Evolutionary conservation across 2,329 filamentous ascomycete genomes (phyloP), one percentile per base, ranked within the genome.

Genomic region (Hypoxylon rubiginosum): DNA sequence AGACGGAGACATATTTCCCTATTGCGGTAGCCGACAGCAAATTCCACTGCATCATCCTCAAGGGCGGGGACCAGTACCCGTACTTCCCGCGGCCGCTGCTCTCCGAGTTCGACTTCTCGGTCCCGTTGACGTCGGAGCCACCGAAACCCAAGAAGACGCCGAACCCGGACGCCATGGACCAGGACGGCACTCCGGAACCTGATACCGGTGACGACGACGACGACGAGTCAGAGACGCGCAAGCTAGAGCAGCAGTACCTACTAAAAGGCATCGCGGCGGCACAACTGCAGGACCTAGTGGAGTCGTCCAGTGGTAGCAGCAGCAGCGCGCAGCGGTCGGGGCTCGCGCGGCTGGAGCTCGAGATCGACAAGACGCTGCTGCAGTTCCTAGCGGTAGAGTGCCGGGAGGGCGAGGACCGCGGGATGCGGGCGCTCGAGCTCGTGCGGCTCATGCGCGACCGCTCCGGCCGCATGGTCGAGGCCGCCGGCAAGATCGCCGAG

Each of bases 11-110:
- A 0, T 99, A 99, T 82, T 99, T 94, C 87, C 96, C 96, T 1
- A 93, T 99, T 32, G 96, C 96, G 0, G 94, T 98, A 0, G 93
- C 95, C 2, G 90, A 94, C 73, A 87, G 92, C 75, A 95, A 92
- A 75, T 99, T 99, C 80, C 95, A 98, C 84, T 99, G 97, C 82
- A 97, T 99, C 80, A 98, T 99, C 73, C 90, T 99, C 76, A 99
- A 99, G 81, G 96, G 96, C 68, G 92, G 92, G 36, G 96, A 99
- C 76, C 88, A 91, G 75, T 93, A 97, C 75, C 94, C 95, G 0
- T 97, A 96, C 82, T 98, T 95, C 81, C 96, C 93, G 10, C 90
- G 92, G 9, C 94, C 93, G 1, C 83, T 97, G 39, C 90, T 99
- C 36, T 94, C 91, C 45, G 96, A 99, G 78, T 99, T 99, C 76